Conservation (phyloP, 176 grass and related monocot genomes). For the Chrysopogon serrulatus region DNA sequence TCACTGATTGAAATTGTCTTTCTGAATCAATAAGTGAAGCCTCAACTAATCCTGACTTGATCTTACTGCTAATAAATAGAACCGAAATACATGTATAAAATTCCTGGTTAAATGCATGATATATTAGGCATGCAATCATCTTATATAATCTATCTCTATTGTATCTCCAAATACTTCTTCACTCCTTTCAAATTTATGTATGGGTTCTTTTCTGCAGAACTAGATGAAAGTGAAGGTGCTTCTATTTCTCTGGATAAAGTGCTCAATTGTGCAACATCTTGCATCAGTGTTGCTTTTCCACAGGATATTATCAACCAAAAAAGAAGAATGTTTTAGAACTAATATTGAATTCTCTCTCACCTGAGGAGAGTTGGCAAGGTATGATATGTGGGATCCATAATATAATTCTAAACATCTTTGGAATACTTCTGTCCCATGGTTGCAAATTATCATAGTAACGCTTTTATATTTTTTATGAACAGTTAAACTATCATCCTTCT, state of each 20-base stretch:
- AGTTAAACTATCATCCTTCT: slow-evolving; percentile 93
- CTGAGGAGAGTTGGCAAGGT: slow-evolving; percentile 81
- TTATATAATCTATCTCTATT: neutral
- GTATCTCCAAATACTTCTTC: neutral
- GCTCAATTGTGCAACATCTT: slow-evolving; percentile 79
- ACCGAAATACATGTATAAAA: neutral
- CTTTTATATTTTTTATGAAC: slow-evolving; percentile 27
- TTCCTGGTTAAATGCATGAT: neutral
- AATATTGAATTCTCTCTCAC: slow-evolving; percentile 68
- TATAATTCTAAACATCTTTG: slow-evolving; percentile 25
- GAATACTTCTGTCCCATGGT: slow-evolving; percentile 3
- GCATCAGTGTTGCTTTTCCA: slow-evolving; percentile 58
- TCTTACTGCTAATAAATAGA: neutral
- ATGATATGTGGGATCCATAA: slow-evolving; percentile 16
- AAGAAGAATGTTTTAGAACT: slow-evolving; percentile 68
- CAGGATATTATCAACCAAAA: slow-evolving; percentile 63
- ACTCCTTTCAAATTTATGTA: slow-evolving; percentile 11
- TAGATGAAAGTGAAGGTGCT: slow-evolving; percentile 61
- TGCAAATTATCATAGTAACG: slow-evolving; percentile 11
- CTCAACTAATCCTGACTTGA: neutral
- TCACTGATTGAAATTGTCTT: neutral
- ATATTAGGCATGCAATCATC: neutral
- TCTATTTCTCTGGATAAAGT: slow-evolving; percentile 80
- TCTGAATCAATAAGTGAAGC: neutral
- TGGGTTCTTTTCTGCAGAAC: slow-evolving; percentile 47